Base-by-base conservation (phyloP, 441 rosid species). In the Viola pubescens region DNA sequence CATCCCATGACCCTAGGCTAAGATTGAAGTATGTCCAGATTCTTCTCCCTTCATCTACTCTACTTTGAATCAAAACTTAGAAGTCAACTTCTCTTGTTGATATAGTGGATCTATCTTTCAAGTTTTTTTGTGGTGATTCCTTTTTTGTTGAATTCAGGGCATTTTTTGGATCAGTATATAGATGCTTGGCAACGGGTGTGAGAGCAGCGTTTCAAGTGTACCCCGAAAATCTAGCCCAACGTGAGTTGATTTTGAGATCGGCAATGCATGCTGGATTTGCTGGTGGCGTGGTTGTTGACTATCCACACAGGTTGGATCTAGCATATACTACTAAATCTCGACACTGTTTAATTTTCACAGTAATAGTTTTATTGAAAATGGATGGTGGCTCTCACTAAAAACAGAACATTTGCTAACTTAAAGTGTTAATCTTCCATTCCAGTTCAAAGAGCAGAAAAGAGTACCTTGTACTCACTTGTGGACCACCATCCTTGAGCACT, bases 231-330 rank as follows among this genome's bases (percentile, higher is more conserved):
- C 43, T 80, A 34, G 85, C 89, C 37, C 98, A 92, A 71, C 91
- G 84, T 48, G 95, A 87, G 76, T 66, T 92, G 74, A 87, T 92
- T 66, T 72, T 92, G 71, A 75, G 78, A 61, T 85, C 81, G 37
- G 96, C 98, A 9, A 86, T 92, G 84, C 88, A 81, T 58, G 84
- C 97, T 75, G 97, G 97, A 52, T 92, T 92, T 70, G 83, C 91
- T 16, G 97, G 98, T 49, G 97, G 97, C 34, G 82, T 92, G 59
- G 97, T 92, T 61, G 80, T 89, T 34, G 97, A 92, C 66, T 92
- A 66, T 73, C 98, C 98, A 0, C 95, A 84, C 77, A 92, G 98
- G 98, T 92, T 26, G 34, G 34, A 74, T 55, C 48, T 26, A 26
- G 34, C 34, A 26, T 26, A 26, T 1, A 26, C 26, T 19, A 19